Base-by-base conservation (phyloP, 202 grass and related monocot species). In the Setaria italica region DNA sequence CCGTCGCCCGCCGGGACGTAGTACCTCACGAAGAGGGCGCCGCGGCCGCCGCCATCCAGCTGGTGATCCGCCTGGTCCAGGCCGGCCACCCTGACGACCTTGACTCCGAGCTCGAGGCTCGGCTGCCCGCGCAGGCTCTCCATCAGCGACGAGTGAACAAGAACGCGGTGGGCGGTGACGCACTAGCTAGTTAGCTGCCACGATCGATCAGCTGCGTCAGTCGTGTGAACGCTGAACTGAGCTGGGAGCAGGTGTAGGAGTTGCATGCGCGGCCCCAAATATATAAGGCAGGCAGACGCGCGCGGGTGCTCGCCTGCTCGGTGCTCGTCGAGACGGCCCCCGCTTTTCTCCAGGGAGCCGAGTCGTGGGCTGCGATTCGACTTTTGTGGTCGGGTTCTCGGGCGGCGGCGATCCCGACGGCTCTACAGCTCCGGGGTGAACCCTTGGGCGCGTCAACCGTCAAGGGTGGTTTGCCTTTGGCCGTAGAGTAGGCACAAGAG, bases 1-100 rank as follows among this genome's bases (percentile, higher is more conserved):
- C 76, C 56, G 60, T 90, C 89, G 10, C 89, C 87, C 3, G 74
- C 81, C 1, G 85, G 85, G 14, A 94, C 67, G 72, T 89, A 87
- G 85, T 91, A 94, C 80, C 92, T 75, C 16, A 91, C 45, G 66
- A 89, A 91, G 78, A 91, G 62, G 72, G 2, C 4, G 14, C 84
- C 42, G 25, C 25, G 62, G 48, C 88, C 79, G 11, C 42, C 88
- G 74, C 21, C 59, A 4, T 53, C 49, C 14, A 37, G 70, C 1
- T 53, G 45, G 0, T 19, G 16, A 1, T 13, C 67, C 6, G 64
- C 62, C 53, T 5, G n/a, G 4, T 79, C 87, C 3, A 91, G 45
- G 48, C 76, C 82, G 1, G 74, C 42, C 13, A 68, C 67, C 82
- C 78, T 62, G 57, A 66, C 74, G 19, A 91, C 73, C 85, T 71